Evolutionary conservation across 2,329 filamentous ascomycete species (phyloP).

Genomic region (Aspergillus sp.): DNA sequence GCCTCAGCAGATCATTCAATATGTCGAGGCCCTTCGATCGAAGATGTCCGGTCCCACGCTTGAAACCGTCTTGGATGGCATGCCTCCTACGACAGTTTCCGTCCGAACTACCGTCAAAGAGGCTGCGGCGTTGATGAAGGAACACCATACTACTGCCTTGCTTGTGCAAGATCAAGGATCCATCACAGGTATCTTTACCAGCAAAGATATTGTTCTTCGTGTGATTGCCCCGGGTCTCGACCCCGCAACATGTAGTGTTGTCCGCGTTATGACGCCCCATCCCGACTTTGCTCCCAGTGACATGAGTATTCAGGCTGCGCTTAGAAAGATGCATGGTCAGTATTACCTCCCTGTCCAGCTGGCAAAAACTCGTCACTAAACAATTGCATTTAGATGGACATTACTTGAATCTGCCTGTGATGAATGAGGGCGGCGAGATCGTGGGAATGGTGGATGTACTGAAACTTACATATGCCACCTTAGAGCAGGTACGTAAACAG

Average conservation of each 20-base stretch:
- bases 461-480: constrained; percentile 94
- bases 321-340: constrained; percentile 98
- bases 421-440: constrained; percentile 96
- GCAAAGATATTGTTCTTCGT: constrained; percentile 96
- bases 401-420: constrained; percentile 96
- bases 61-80: constrained; percentile 87
- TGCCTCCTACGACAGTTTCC: constrained; percentile 90
- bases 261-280: constrained; percentile 98
- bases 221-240: constrained; percentile 97
- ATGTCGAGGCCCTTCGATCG: constrained; percentile 88
- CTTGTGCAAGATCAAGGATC: constrained; percentile 94
- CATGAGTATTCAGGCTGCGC: constrained; percentile 97
- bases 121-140: constrained; percentile 93
- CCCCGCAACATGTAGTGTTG: constrained; percentile 91
- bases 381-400: constrained; percentile 70
- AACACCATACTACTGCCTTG: constrained; percentile 96
- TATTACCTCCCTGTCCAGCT: constrained; percentile 13
- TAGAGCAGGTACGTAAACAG: constrained; percentile 72
- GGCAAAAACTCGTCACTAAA: background rate
- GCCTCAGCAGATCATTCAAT: constrained; percentile 98
- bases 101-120: constrained; percentile 96
- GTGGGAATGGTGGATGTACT: constrained; percentile 99
- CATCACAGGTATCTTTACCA: constrained; percentile 98
- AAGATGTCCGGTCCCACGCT: constrained; percentile 99
- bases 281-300: constrained; percentile 98